These are phyloP conservation scores for Blumeriella jaapii DNA, from an alignment of 2,329 filamentous ascomycete genomes.

Conservation along the genomic window DNA sequence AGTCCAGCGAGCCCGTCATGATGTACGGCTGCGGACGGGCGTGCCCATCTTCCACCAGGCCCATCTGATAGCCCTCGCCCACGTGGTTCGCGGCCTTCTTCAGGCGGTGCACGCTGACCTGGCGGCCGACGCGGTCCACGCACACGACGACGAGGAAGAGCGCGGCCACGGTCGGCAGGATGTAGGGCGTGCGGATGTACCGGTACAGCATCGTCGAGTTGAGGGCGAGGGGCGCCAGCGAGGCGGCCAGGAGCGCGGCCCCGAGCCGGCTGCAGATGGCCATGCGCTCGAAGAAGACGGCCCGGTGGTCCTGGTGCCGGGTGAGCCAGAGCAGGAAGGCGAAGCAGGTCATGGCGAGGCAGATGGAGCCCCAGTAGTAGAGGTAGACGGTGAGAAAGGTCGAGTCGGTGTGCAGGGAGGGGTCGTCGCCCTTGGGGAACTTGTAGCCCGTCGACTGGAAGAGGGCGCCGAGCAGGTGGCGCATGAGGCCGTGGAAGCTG, in stretches of 20 bases:
- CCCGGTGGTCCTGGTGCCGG: neutral
- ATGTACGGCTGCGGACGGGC: no score
- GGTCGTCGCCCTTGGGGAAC: slow-evolving; percentile 2
- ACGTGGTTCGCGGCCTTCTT: no score
- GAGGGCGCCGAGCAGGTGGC: neutral
- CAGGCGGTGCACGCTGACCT: neutral
- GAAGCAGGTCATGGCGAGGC: slow-evolving; percentile 3
- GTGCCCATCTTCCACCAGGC: no score
- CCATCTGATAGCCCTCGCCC: no score
- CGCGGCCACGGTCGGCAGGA: neutral
- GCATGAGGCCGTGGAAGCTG: neutral
- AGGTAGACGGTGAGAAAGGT: slow-evolving; percentile 4
- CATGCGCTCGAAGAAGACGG: neutral
- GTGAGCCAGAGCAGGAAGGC: slow-evolving; percentile 5
- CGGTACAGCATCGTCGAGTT: neutral
- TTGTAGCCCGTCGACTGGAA: slow-evolving; percentile 1
- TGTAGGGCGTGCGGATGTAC: neutral
- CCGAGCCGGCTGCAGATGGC: neutral
- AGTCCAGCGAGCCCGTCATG: no score
- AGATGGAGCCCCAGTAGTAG: slow-evolving; percentile 5
- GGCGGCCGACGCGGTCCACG: neutral
- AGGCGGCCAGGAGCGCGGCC: neutral
- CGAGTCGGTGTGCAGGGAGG: neutral
- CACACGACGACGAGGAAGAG: neutral
- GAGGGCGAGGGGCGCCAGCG: neutral